Evolutionary conservation across 140 eudicot genomes (phyloP).

Genomic region (Cichorium intybus): DNA sequence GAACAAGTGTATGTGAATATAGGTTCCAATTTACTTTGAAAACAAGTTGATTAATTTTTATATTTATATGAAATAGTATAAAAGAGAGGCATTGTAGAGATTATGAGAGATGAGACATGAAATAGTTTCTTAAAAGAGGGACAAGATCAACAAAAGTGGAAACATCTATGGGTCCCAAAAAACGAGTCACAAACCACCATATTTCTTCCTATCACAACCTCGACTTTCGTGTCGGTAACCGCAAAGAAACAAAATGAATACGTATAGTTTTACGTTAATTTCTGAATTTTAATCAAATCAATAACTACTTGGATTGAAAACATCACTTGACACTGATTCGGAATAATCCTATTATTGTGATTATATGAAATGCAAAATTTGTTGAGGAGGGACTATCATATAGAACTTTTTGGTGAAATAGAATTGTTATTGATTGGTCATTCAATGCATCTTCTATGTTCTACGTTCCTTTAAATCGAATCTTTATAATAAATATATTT

Average conservation of each 20-base stretch:
- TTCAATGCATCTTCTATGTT: background rate
- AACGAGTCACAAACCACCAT: constrained; percentile 45
- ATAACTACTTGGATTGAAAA: background rate
- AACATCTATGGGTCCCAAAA: constrained; percentile 37
- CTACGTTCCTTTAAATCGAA: too few relatives aligned
- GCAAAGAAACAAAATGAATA: background rate
- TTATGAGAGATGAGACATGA: constrained; percentile 30
- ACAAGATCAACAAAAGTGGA: constrained; percentile 38
- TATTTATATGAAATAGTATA: background rate
- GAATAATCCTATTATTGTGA: background rate
- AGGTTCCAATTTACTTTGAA: background rate
- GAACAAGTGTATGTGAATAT: background rate
- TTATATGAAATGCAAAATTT: background rate
- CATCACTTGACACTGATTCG: background rate
- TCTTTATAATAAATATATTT: background rate
- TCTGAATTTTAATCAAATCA: background rate
- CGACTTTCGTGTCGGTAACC: constrained; percentile 13
- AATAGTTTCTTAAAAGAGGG: constrained; percentile 41
- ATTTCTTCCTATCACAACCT: constrained; percentile 25
- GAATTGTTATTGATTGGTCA: background rate
- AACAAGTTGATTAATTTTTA: background rate
- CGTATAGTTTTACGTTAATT: background rate
- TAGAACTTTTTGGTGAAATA: background rate
- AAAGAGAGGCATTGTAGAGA: constrained; percentile 7
- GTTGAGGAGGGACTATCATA: background rate